Evolutionary conservation across 208 protist species (phyloP).

Genomic region (Vickermania spadyakhi): DNA sequence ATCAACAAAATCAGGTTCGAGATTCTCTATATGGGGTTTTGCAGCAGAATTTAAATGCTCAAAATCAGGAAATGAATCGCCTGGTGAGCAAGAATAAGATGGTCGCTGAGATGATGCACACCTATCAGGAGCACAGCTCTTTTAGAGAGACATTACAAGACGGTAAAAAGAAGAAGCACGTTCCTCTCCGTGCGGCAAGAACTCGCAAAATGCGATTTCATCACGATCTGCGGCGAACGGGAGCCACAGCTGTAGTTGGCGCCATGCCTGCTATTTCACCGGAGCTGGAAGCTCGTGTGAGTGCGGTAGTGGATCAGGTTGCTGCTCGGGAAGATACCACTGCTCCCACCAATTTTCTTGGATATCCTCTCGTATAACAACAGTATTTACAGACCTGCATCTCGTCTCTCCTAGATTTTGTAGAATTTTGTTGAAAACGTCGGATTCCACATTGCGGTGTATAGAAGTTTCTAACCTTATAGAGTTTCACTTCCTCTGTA

Average conservation of each 20-base stretch:
- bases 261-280: background rate
- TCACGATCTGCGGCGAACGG: background rate
- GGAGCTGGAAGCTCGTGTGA: background rate
- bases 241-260: background rate
- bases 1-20: conserved; percentile 15
- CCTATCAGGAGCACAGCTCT: conserved; percentile 50
- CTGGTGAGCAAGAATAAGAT: conserved; percentile 41
- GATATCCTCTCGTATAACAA: no score
- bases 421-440: no score
- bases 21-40: conserved; percentile 25
- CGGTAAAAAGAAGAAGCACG: background rate
- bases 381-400: no score
- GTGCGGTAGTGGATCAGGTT: background rate
- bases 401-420: no score
- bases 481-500: no score
- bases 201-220: background rate
- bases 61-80: conserved; percentile 21
- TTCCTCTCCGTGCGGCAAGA: background rate
- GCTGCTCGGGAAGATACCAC: background rate
- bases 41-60: conserved; percentile 20
- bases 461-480: no score
- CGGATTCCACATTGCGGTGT: no score
- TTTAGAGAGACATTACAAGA: conserved; percentile 20
- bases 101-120: conserved; percentile 70
- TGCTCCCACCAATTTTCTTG: no score